Base-by-base conservation (phyloP, 768 basidiomycete genomes). In the Gelatoporia subvermispora region DNA sequence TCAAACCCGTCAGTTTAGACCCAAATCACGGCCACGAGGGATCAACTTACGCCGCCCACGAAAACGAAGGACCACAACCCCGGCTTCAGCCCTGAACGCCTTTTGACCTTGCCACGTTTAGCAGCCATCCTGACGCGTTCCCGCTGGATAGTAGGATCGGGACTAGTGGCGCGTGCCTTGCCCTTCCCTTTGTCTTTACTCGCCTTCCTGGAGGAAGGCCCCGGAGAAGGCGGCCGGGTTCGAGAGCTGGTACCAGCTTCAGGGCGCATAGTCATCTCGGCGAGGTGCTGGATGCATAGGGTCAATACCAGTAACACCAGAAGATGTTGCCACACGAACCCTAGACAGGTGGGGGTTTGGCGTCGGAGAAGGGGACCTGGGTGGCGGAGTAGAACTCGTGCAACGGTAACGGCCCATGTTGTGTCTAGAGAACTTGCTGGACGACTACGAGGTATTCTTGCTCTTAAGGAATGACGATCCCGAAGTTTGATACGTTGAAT, bases 21-120 rank as follows among this genome's bases (percentile, higher is more conserved):
- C n/a, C 39, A 43, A 40, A 38, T 25, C 10, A 20, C 16, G 3
- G 40, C 8, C 21, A 37, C 41, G 28, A 9, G 8, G 34, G 5
- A 4, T 11, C 10, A 13, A 68, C 81, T 52, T 55, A 85, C 85
- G 59, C 85, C 85, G 35, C 85, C 84, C 17, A 84, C 77, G 54
- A 70, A 85, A 20, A 79, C 71, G 49, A 67, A 69, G 25, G 60
- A 63, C 47, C 60, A 31, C 28, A 61, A 8, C 55, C 36, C 7
- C 45, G 17, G 28, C 16, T 20, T 18, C 7, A 16, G 21, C 20
- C 37, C 37, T n/a, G n/a, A 5, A 23, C 13, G 13, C 20, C 15
- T 42, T 13, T 51, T 48, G n/a, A 47, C 24, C 15, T 48, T 35
- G 28, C 13, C 28, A 5, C 28, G 5, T 47, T 59, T 60, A 38